phyloP scores from a whole-genome alignment of 169 alveolate species.

The Theileria annulata region DNA sequence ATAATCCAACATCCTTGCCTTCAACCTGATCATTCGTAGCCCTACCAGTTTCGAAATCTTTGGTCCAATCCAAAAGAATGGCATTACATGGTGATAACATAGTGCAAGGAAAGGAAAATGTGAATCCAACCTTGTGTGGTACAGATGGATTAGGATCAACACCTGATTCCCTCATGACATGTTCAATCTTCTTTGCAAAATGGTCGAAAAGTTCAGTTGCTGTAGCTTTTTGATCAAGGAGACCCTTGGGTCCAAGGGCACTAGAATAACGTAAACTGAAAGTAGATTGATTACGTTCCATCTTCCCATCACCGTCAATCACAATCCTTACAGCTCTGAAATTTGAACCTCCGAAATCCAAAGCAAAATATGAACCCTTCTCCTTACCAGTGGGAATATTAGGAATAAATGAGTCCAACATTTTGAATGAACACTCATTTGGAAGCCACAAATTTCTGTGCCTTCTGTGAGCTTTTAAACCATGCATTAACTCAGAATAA shows the following conservation, averaged over 20 bases:
- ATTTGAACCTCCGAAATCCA: slow-evolving; percentile 89
- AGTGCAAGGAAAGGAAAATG: slow-evolving; percentile 85
- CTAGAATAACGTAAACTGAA: slow-evolving; percentile 70
- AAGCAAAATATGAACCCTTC: slow-evolving; percentile 84
- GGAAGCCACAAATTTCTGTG: slow-evolving; percentile 80
- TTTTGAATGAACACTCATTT: slow-evolving; percentile 78
- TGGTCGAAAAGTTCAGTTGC: slow-evolving; percentile 82
- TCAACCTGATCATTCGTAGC: slow-evolving; percentile 86
- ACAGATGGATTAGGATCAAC: slow-evolving; percentile 58
- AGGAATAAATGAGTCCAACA: slow-evolving; percentile 85
- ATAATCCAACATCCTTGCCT: slow-evolving; percentile 86
- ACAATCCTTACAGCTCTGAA: slow-evolving; percentile 83
- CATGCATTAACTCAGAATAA: slow-evolving; percentile 68
- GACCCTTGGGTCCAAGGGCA: slow-evolving; percentile 77
- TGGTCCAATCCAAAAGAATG: slow-evolving; percentile 86
- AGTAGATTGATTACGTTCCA: slow-evolving; percentile 73
- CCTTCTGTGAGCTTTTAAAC: slow-evolving; percentile 75
- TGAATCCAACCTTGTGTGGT: slow-evolving; percentile 78
- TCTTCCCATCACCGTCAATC: slow-evolving; percentile 79
- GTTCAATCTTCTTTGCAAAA: slow-evolving; percentile 72
- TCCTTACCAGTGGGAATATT: slow-evolving; percentile 85
- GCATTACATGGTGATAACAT: slow-evolving; percentile 73
- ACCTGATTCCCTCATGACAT: slow-evolving; percentile 71
- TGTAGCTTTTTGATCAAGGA: slow-evolving; percentile 80
- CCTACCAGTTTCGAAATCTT: slow-evolving; percentile 89